Base-by-base conservation (phyloP, 2,329 filamentous ascomycete species). In the Sarocladiaceae sp. region DNA sequence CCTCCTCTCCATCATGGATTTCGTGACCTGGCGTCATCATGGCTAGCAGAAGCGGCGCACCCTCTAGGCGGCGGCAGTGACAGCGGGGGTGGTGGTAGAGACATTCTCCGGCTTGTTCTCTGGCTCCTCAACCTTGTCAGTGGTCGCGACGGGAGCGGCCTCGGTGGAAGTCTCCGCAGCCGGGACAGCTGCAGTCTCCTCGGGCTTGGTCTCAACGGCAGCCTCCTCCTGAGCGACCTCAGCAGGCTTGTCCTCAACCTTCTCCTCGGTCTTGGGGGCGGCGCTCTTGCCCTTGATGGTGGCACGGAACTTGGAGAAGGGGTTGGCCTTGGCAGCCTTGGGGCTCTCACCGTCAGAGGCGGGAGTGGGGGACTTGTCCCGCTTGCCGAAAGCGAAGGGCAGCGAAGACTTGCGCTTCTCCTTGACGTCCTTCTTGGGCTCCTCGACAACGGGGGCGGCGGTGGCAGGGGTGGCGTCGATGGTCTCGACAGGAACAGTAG, bases 351-450 rank as follows among this genome's bases (percentile, higher is more conserved):
- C 37, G n/a, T 41, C 37, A 18, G 37, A 41, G 51, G 82, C 82
- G 1, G 74, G 75, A 27, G 67, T 57, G 35, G 69, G 62, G 27
- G 65, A 66, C 66, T 77, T 76, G 64, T 85, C 82, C 75, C 91
- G 91, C 77, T 88, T 85, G 57, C 87, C 81, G 58, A 80, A 82
- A 56, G 80, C 80, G 67, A 94, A 94, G 40, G 75, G 74, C 7
- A 80, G 65, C 58, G 90, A 83, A 53, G 87, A 93, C 67, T 82
- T 81, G 65, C 88, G 86, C 85, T 94, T 95, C 66, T 79, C 74
- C 80, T 88, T 89, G 54, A 73, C 62, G 50, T 78, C 76, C 67
- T 80, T 79, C 64, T 78, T 78, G 45, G 68, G 23, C 24, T 44
- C 53, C 67, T 82, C 79, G 48, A 69, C 70, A 51, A 71, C 72